phyloP scores from a whole-genome alignment of 306 rosid genomes.

The Citrullus colocynthis region DNA sequence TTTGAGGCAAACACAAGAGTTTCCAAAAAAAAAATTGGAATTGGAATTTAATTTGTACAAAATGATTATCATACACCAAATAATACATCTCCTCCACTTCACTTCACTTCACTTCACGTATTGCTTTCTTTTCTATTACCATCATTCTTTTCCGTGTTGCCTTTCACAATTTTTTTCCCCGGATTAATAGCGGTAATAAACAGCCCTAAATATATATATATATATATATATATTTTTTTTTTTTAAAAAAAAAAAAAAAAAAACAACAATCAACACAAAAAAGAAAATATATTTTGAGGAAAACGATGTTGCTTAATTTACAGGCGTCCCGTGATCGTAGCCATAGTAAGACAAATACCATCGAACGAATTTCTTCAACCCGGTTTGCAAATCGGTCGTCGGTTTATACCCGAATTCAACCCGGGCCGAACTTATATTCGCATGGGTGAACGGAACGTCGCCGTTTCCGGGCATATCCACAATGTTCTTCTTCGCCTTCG shows the following conservation, averaged over 20 bases:
- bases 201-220: background rate
- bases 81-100: background rate
- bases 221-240: background rate
- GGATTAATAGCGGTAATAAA: background rate
- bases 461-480: slow-evolving; percentile 97
- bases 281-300: too few relatives aligned
- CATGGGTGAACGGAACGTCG: slow-evolving; percentile 86
- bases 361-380: slow-evolving; percentile 77
- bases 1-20: background rate
- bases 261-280: background rate
- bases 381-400: slow-evolving; percentile 79
- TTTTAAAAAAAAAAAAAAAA: too few relatives aligned
- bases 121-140: too few relatives aligned
- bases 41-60: background rate
- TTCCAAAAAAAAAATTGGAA: background rate
- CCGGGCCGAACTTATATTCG: slow-evolving; percentile 58
- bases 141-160: background rate
- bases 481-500: slow-evolving; percentile 58
- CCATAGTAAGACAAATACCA: slow-evolving; percentile 87
- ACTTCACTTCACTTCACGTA: too few relatives aligned
- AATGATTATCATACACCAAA: background rate
- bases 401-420: slow-evolving; percentile 70
- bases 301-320: background rate
- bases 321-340: slow-evolving; percentile 11
- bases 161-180: background rate